Conservation (phyloP, 371 early-diverging fungal species). For the Mucor indicus region DNA sequence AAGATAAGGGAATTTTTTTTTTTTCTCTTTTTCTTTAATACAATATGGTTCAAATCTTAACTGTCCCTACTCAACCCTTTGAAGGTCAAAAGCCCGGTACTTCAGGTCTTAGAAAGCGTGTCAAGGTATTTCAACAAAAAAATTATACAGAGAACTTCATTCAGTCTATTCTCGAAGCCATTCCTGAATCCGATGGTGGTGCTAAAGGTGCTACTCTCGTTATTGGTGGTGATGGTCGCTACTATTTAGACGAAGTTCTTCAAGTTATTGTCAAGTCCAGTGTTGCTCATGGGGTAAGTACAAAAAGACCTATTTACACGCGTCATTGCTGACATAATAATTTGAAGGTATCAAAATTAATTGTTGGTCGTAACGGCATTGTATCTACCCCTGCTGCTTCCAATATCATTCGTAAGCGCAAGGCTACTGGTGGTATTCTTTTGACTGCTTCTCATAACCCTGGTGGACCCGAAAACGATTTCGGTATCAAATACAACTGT, state of each 20-base stretch:
- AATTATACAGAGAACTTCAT: slow-evolving; percentile 97
- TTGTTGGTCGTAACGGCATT: slow-evolving; percentile 92
- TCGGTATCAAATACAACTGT: slow-evolving; percentile 97
- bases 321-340: too few species aligned
- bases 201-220: slow-evolving; percentile 81
- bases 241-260: slow-evolving; percentile 80
- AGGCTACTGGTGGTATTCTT: slow-evolving; percentile 91
- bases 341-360: slow-evolving; percentile 74
- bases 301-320: too few species aligned
- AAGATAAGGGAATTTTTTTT: too few species aligned
- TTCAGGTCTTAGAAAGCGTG: slow-evolving; percentile 92
- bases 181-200: slow-evolving; percentile 64
- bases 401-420: slow-evolving; percentile 84
- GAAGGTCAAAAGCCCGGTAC: slow-evolving; percentile 97
- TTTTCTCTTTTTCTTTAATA: slow-evolving; percentile 2
- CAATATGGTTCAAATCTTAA: slow-evolving; percentile 36
- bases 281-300: slow-evolving; percentile 83
- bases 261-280: slow-evolving; percentile 87
- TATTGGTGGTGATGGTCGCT: slow-evolving; percentile 97
- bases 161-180: slow-evolving; percentile 78
- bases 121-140: slow-evolving; percentile 91
- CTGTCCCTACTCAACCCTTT: slow-evolving; percentile 66
- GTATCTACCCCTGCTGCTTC: slow-evolving; percentile 96
- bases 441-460: slow-evolving; percentile 98
- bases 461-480: slow-evolving; percentile 96